Percentiles rank a stretch among this genome's conserved stretches.
phyloP scores from a whole-genome alignment of 1,139 yeast genomes.

The Zygosaccharomyces sapae region DNA sequence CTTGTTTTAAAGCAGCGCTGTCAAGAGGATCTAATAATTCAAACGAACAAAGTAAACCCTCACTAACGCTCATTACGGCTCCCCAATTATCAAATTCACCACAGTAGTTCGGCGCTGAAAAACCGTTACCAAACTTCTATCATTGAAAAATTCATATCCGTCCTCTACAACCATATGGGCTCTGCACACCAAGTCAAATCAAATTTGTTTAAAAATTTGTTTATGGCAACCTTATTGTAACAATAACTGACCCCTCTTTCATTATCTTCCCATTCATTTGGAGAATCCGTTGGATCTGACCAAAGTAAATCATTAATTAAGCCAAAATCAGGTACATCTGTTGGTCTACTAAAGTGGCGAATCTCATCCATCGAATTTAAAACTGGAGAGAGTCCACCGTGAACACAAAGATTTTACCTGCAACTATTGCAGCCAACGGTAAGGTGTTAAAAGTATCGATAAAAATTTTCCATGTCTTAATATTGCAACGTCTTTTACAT shows the following conservation, averaged over 20 bases:
- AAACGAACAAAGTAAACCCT: constrained; percentile 84
- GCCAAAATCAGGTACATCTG: constrained; percentile 97
- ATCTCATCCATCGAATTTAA: constrained; percentile 88
- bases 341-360: constrained; percentile 84
- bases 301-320: constrained; percentile 84
- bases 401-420: constrained; percentile 94
- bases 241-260: constrained; percentile 99
- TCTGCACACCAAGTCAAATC: constrained; percentile 90
- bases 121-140: constrained; percentile 87
- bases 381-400: constrained; percentile 93
- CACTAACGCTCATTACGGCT: constrained; percentile 95
- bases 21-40: constrained; percentile 92
- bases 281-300: constrained; percentile 96
- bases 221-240: constrained; percentile 87
- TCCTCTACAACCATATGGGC: constrained; percentile 99
- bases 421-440: constrained; percentile 94
- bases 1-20: constrained; percentile 86
- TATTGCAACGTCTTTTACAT: constrained; percentile 87
- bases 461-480: constrained; percentile 89
- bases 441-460: constrained; percentile 91
- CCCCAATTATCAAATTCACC: constrained; percentile 99
- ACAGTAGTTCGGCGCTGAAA: constrained; percentile 95
- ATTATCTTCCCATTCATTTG: constrained; percentile 96
- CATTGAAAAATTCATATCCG: constrained; percentile 95
- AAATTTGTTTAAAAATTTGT: constrained; percentile 79